Evolutionary conservation across 306 rosid species (phyloP).

Genomic region (Carpinus fangiana): DNA sequence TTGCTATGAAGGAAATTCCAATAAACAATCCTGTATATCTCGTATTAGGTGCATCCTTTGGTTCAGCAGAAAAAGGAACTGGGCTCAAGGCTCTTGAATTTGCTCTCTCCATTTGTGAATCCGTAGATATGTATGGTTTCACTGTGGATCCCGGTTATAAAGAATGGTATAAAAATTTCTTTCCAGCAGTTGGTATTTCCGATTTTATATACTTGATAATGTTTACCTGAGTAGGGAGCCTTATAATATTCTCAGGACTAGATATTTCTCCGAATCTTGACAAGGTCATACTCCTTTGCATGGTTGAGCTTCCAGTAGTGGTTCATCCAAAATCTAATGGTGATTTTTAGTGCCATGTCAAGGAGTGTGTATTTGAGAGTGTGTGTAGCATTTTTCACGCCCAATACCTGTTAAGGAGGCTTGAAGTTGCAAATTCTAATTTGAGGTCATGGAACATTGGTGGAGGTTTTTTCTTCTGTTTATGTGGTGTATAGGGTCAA

Average conservation of each 20-base stretch:
- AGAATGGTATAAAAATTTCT: constrained; percentile 68
- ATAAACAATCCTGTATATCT: constrained; percentile 89
- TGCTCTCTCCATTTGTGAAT: constrained; percentile 87
- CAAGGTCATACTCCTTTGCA: constrained; percentile 97
- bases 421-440: neutral
- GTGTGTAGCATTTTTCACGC: no score
- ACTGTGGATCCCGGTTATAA: constrained; percentile 98
- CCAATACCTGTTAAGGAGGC: neutral
- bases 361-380: no score
- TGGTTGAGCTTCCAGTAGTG: constrained; percentile 57
- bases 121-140: constrained; percentile 98
- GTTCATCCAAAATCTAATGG: no score
- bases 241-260: constrained; percentile 59
- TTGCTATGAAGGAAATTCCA: constrained; percentile 76
- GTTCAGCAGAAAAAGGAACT: constrained; percentile 98
- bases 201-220: constrained; percentile 21
- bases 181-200: constrained; percentile 12
- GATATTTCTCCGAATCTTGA: constrained; percentile 97
- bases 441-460: neutral
- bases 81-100: constrained; percentile 99
- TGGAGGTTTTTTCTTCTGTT: neutral
- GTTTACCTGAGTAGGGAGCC: constrained; percentile 23
- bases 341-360: no score
- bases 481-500: neutral
- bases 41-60: constrained; percentile 94